These are phyloP conservation scores for Diaporthe velutina DNA, from an alignment of 2,329 filamentous ascomycete species.

Conservation along the genomic window DNA sequence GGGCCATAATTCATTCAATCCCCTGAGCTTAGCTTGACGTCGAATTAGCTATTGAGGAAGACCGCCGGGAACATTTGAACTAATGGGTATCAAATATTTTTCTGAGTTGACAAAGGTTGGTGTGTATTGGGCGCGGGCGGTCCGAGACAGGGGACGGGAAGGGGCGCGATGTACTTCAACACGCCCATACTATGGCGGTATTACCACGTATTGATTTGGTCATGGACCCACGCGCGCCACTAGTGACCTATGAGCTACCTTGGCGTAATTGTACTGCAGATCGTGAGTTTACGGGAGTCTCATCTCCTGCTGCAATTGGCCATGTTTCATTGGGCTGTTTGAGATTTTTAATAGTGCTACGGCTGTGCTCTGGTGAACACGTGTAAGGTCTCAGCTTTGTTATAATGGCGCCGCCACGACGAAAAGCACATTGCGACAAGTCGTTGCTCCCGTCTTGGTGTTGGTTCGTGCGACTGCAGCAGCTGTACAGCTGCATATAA, in stretches of 20 bases:
- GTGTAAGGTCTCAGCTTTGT: not conserved
- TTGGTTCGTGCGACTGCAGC: not conserved
- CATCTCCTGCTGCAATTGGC: not conserved
- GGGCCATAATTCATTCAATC: no score
- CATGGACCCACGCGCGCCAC: accelerated
- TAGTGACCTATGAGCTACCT: not conserved
- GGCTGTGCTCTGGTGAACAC: not conserved
- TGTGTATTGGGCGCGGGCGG: no score
- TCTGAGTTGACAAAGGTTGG: no score
- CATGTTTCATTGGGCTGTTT: not conserved
- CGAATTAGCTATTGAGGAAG: no score
- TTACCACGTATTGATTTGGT: no score
- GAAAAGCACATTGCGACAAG: not conserved
- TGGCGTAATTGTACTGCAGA: not conserved
- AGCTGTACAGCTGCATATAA: accelerated
- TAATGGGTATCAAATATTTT: no score
- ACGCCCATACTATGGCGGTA: no score
- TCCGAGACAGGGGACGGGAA: no score
- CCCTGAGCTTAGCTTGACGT: no score
- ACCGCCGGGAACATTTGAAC: no score
- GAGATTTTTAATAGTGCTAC: not conserved
- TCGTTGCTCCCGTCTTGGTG: not conserved
- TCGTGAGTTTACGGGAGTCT: not conserved
- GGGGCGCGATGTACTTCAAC: no score
- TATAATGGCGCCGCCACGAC: not conserved